Percentiles rank a stretch among this genome's conserved stretches.
These are phyloP conservation scores for Ceratobasidium sp. DNA, from an alignment of 1,284 basidiomycete species.

Conservation along the genomic window DNA sequence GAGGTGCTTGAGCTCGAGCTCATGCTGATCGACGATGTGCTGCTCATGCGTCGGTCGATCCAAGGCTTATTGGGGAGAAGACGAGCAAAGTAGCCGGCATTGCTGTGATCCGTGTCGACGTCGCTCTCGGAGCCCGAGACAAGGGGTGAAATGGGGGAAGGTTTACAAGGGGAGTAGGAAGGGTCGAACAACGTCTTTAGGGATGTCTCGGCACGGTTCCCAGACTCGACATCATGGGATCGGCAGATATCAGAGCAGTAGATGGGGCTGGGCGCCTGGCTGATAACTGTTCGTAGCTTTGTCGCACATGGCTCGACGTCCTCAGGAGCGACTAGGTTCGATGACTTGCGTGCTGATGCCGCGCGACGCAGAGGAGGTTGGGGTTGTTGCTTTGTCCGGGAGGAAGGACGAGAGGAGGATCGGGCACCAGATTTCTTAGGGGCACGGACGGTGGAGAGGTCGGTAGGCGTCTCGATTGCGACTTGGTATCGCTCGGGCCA, in stretches of 20 bases:
- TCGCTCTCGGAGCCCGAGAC: slow-evolving; percentile 36
- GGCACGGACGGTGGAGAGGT: slow-evolving; percentile 14
- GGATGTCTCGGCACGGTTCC: slow-evolving; percentile 35
- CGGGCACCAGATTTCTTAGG: slow-evolving; percentile 25
- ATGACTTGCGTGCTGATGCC: slow-evolving; percentile 12
- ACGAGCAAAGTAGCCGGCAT: slow-evolving; percentile 35
- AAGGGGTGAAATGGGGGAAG: slow-evolving; percentile 28
- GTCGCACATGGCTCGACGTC: slow-evolving; percentile 44
- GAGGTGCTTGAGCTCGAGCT: slow-evolving; percentile 35
- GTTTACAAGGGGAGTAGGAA: slow-evolving; percentile 35
- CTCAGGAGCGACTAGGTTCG: not conserved
- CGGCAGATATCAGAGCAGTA: slow-evolving; percentile 81
- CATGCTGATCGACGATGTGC: slow-evolving; percentile 34
- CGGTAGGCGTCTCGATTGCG: not conserved
- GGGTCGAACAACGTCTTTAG: slow-evolving; percentile 34
- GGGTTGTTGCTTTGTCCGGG: slow-evolving; percentile 5
- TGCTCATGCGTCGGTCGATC: slow-evolving; percentile 33
- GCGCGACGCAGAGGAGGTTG: slow-evolving; percentile 11
- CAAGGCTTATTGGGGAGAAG: slow-evolving; percentile 25
- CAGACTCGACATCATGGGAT: slow-evolving; percentile 39
- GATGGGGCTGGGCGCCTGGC: slow-evolving; percentile 72
- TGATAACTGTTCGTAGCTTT: slow-evolving; percentile 69
- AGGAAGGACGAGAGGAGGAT: not conserved
- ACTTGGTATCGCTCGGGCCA: slow-evolving; percentile 36
- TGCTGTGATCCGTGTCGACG: slow-evolving; percentile 35